A percentile compares a stretch with the other conserved stretches of the same genome.
These are phyloP conservation scores for Blumeria graminis DNA, from an alignment of 2,329 filamentous ascomycete species.

Conservation along the genomic window DNA sequence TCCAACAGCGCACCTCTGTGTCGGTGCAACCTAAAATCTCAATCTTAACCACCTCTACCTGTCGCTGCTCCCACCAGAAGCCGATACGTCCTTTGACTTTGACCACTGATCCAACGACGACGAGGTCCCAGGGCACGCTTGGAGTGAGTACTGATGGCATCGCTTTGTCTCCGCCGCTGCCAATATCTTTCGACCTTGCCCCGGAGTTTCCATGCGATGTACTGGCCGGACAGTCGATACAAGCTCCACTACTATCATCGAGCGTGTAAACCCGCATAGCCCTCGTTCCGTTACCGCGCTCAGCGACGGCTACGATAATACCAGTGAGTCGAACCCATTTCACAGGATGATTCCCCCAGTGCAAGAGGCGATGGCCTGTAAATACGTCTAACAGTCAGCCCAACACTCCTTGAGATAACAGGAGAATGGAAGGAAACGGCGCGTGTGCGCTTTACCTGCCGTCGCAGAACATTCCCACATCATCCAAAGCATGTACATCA, in stretches of 20 bases:
- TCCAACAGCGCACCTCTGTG: constrained; percentile 34
- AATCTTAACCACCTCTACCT: constrained; percentile 28
- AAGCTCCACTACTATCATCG: constrained; percentile 40
- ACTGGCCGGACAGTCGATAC: constrained; percentile 22
- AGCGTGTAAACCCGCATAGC: constrained; percentile 26
- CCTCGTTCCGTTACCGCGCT: neutral
- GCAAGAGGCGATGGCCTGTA: constrained; percentile 22
- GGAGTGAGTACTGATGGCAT: constrained; percentile 28
- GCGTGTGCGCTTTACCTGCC: constrained; percentile 17
- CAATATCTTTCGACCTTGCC: neutral
- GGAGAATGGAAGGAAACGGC: neutral
- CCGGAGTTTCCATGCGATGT: neutral
- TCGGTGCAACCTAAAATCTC: constrained; percentile 25
- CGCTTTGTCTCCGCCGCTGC: neutral
- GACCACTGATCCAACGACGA: constrained; percentile 29
- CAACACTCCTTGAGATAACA: neutral
- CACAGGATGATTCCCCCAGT: constrained; percentile 51
- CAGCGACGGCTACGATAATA: constrained; percentile 36
- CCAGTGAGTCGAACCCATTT: constrained; percentile 51
- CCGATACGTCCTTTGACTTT: constrained; percentile 30
- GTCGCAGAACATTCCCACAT: constrained; percentile 24
- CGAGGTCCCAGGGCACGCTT: constrained; percentile 9
- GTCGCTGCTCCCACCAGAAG: constrained; percentile 23
- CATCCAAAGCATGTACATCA: constrained; percentile 25
- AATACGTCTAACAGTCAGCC: neutral